Conservation (phyloP, 1,284 basidiomycete genomes). For the Waitea zeae region DNA sequence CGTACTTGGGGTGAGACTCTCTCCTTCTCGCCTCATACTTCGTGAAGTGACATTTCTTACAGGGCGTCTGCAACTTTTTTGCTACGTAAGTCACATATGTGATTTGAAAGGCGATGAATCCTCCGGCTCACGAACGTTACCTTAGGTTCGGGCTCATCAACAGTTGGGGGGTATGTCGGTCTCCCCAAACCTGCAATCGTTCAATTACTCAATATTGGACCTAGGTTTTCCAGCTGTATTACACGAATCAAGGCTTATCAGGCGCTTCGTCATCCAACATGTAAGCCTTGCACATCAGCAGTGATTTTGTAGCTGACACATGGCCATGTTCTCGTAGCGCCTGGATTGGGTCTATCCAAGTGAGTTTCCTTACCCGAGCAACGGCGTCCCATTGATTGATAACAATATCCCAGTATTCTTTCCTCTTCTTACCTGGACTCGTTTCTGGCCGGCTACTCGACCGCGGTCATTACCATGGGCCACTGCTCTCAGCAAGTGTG, state of each 20-base stretch:
- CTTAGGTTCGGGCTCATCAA: conserved; percentile 21
- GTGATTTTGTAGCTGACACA: not conserved
- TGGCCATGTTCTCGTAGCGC: conserved; percentile 19
- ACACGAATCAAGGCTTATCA: conserved; percentile 17
- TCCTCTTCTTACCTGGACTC: conserved; percentile 28
- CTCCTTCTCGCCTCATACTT: not conserved
- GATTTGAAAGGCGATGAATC: not conserved
- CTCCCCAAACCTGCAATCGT: not conserved
- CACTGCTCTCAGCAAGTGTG: conserved; percentile 18
- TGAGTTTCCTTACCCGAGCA: not conserved
- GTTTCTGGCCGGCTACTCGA: conserved; percentile 37
- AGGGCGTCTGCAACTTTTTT: conserved; percentile 1
- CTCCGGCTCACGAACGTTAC: not conserved
- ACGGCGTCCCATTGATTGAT: no score
- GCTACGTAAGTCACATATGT: not conserved
- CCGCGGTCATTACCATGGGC: conserved; percentile 26
- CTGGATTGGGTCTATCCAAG: conserved; percentile 60
- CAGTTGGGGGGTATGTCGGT: conserved; percentile 20
- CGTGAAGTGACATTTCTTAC: not conserved
- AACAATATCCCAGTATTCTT: conserved; percentile 18
- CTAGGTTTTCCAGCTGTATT: conserved; percentile 28
- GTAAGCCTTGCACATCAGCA: conserved; percentile 17
- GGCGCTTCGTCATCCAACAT: conserved; percentile 29
- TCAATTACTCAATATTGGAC: not conserved
- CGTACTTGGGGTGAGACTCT: conserved; percentile 17